Evolutionary conservation across 306 rosid genomes (phyloP), one percentile per base, ranked within the genome.

Genomic region (Crataegus laevigata): DNA sequence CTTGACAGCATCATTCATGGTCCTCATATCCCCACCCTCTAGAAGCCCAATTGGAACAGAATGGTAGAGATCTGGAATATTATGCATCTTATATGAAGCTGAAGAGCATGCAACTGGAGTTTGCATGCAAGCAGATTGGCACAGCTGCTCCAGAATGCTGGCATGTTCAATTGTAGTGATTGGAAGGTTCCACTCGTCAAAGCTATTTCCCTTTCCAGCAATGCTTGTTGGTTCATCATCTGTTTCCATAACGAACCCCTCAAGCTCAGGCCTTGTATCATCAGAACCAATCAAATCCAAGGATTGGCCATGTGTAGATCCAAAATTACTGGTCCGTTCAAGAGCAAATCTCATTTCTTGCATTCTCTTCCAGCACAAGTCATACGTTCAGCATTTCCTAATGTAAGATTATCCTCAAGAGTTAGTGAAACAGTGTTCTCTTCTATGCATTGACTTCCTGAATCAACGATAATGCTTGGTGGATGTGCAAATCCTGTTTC

Each of bases 41-140:
- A 84, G 78, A 83, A 92, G 91, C 72, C 98, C 90, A 79, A 62
- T 85, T 38, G 97, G 91, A 80, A 90, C 81, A 84, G 96, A 90
- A 71, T 51, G 75, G 72, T 60, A 68, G 29, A 78, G 28, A 68
- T 82, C 61, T 25, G 80, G 69, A 59, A 82, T 22, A 68, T 59
- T 79, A 72, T 77, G 80, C 73, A 83, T 72, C 82, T 72, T 79
- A 79, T 72, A 65, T 10, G 86, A 74, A 66, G 85, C 81, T 72
- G 85, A 87, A 68, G 92, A 90, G 76, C 66, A 79, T 77, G 84
- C 80, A 25, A 58, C 73, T 2, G 97, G 92, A 78, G 96, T 89
- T 71, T 84, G 64, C 80, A 62, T 76, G 82, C 84, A 84, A 72
- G 88, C 83, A 52, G 92, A 88, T 76, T 81, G 82, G 81, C 90